A percentile compares a stretch with the other conserved stretches of the same genome.
phyloP scores from a whole-genome alignment of 1,284 basidiomycete species.

The Austroboletus novae-zelandiae region DNA sequence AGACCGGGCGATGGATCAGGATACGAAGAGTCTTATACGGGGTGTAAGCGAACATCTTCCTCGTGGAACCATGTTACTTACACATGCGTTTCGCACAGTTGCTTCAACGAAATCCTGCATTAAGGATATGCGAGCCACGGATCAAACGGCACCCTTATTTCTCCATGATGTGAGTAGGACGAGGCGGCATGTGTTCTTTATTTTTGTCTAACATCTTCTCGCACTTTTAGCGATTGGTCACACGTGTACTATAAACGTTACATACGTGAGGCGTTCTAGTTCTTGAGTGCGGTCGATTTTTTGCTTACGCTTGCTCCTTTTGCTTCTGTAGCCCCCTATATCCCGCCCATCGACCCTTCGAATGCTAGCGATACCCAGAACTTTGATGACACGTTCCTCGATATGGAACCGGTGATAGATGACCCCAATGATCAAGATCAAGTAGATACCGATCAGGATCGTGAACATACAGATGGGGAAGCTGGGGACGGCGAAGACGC shows the following conservation, averaged over 20 bases:
- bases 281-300: conserved; percentile 5
- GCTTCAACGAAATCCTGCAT: conserved; percentile 86
- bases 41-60: conserved; percentile 58
- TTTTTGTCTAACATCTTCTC: conserved; percentile 10
- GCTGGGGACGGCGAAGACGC: conserved; percentile 72
- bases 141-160: conserved; percentile 96
- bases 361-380: conserved; percentile 97
- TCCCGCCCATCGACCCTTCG: conserved; percentile 88
- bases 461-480: conserved; percentile 61
- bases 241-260: conserved; percentile 94
- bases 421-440: conserved; percentile 59
- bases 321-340: conserved; percentile 78
- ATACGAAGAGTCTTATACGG: conserved; percentile 92
- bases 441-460: conserved; percentile 67
- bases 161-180: conserved; percentile 79
- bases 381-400: conserved; percentile 96
- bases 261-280: conserved; percentile 62
- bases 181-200: conserved; percentile 2
- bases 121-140: conserved; percentile 88
- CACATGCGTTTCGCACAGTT: conserved; percentile 48
- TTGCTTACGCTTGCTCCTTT: conserved; percentile 14
- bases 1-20: conserved; percentile 86
- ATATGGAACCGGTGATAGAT: conserved; percentile 87
- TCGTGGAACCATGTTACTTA: conserved; percentile 10
- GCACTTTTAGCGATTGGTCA: conserved; percentile 73